These are phyloP conservation scores for Neofusicoccum kwambonambiense DNA, from an alignment of 2,329 filamentous ascomycete genomes.

Conservation along the genomic window DNA sequence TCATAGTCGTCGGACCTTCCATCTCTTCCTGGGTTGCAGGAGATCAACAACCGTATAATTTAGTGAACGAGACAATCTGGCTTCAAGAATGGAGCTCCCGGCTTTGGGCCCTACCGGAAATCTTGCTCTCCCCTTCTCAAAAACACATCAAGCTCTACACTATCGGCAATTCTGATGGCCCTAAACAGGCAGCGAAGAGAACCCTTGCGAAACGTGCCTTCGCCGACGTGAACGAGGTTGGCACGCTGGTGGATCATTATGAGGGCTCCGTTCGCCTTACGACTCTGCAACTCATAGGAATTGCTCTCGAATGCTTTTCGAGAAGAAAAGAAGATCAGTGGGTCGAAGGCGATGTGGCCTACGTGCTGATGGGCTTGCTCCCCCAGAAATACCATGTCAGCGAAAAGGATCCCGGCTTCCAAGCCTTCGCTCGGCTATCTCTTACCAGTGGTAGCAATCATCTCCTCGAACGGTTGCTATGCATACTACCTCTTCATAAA, in stretches of 20 bases:
- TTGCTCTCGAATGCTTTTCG: slow-evolving; percentile 2
- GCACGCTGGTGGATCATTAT: slow-evolving; percentile 4
- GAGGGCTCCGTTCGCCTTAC: not conserved
- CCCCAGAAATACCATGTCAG: not conserved
- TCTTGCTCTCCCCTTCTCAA: not conserved
- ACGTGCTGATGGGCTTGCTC: slow-evolving; percentile 2
- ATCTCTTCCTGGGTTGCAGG: not conserved
- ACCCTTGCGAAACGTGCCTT: slow-evolving; percentile 15
- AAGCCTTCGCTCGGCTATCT: slow-evolving; percentile 3
- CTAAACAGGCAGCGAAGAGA: not conserved
- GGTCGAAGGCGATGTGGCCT: not conserved
- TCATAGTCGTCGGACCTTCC: not conserved
- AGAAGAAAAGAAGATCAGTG: not conserved
- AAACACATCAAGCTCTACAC: not conserved
- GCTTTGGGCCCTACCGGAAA: not conserved
- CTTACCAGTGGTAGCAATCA: not conserved
- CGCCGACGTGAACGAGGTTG: not conserved
- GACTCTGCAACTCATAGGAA: not conserved
- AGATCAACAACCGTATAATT: not conserved
- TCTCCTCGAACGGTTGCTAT: not conserved
- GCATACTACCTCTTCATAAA: not conserved
- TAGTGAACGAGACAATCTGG: not conserved
- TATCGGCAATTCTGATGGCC: not conserved
- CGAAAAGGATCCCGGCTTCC: not conserved
- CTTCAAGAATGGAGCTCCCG: not conserved